Conservation (phyloP, 1,139 yeast species). For the Geotrichum europaeum region DNA sequence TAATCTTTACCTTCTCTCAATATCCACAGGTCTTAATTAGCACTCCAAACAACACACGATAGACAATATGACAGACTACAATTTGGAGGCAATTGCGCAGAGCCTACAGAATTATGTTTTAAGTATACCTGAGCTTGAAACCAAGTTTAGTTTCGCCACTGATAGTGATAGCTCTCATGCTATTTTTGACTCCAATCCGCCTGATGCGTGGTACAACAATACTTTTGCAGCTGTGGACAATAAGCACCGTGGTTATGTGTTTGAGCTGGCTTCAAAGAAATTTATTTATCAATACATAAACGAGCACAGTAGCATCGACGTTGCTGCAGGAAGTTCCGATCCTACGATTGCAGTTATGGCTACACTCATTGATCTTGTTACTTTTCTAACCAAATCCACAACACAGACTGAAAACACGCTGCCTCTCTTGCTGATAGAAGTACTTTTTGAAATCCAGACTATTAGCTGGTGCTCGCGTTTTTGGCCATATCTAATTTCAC, state of each 20-base stretch:
- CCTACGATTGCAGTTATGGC: slow-evolving; percentile 2
- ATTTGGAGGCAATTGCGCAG: background rate
- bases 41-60: background rate
- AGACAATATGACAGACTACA: background rate
- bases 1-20: background rate
- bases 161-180: background rate
- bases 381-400: background rate
- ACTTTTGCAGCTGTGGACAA: background rate
- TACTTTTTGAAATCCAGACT: slow-evolving; percentile 34
- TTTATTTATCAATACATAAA: slow-evolving; percentile 7
- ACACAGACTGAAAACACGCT: slow-evolving; percentile 23
- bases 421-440: slow-evolving; percentile 33
- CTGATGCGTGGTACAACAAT: background rate
- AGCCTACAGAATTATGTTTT: background rate
- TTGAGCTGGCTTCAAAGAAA: slow-evolving; percentile 11
- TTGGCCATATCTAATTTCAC: slow-evolving; percentile 34
- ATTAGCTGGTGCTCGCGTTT: slow-evolving; percentile 34
- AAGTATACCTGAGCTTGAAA: background rate
- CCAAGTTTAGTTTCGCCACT: background rate
- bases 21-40: background rate
- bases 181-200: background rate
- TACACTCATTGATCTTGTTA: slow-evolving; percentile 8
- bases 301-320: background rate
- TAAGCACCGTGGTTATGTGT: slow-evolving; percentile 1
- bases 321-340: background rate